A percentile compares a stretch with the other conserved stretches of the same genome.
Conservation (phyloP, 306 rosid genomes). For the Lathyrus oleraceus region DNA sequence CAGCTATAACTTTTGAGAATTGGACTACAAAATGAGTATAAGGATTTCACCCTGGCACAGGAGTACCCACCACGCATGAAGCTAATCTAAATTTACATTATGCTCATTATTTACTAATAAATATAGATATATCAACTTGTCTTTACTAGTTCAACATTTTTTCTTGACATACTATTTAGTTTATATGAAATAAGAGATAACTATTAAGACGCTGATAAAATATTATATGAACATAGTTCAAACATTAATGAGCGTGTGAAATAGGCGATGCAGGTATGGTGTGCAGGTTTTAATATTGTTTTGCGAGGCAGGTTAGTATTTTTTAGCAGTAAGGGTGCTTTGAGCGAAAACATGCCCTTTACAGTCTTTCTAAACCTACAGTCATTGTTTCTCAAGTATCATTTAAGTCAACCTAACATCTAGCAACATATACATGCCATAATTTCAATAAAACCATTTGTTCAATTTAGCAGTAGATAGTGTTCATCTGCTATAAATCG, state of each 20-base stretch:
- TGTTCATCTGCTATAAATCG: slow-evolving; percentile 5
- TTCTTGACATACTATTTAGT: neutral
- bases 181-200: neutral
- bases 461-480: slow-evolving; percentile 5
- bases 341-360: neutral
- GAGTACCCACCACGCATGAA: neutral
- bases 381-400: neutral
- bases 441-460: neutral
- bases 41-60: neutral
- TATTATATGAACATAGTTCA: neutral
- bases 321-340: neutral
- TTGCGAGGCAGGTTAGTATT: neutral
- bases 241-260: neutral
- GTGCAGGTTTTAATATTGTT: neutral
- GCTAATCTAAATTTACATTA: slow-evolving; percentile 2
- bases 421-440: neutral
- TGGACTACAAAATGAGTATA: neutral
- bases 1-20: slow-evolving; percentile 8
- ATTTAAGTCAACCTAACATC: neutral
- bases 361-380: neutral
- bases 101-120: neutral
- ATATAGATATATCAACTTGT: neutral
- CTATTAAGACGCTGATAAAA: neutral
- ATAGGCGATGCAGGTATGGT: neutral
- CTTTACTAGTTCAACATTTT: slow-evolving; percentile 9